Evolutionary conservation across 352 stramenopile species (phyloP).

Genomic region (Stephanocyclus meneghinianus): DNA sequence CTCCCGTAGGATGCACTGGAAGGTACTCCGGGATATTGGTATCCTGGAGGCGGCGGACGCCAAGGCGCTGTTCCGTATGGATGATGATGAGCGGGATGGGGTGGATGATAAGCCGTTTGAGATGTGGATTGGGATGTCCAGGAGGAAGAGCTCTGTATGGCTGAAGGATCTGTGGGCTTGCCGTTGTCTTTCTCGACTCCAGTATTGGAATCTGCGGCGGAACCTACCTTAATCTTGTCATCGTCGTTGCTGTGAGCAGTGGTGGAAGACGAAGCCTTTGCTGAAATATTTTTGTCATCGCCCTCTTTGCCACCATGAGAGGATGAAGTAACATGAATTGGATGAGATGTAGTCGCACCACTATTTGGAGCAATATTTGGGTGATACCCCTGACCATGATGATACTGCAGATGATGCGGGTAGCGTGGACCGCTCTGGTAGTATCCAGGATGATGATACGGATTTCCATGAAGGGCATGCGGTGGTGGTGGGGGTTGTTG

Average conservation of each 20-base stretch:
- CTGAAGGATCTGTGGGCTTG: neutral
- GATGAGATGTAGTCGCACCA: too few species aligned
- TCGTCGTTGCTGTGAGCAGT: neutral
- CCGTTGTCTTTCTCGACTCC: neutral
- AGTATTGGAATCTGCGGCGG: neutral
- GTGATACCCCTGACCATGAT: neutral
- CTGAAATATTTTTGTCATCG: too few species aligned
- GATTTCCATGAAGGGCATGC: neutral
- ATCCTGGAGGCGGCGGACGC: neutral
- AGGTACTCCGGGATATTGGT: neutral
- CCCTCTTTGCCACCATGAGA: too few species aligned
- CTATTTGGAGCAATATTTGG: too few species aligned
- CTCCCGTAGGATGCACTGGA: slow-evolving; percentile 7
- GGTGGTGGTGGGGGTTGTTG: neutral
- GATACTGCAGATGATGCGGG: neutral
- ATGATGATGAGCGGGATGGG: slow-evolving; percentile 3
- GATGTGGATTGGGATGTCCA: neutral
- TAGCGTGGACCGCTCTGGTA: neutral
- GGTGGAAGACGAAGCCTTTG: too few species aligned
- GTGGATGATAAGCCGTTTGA: neutral
- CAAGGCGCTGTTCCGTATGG: neutral
- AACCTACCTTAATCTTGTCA: neutral
- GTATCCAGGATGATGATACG: neutral
- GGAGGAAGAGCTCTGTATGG: neutral
- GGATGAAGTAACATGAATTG: too few species aligned